These are phyloP conservation scores for Linum lewisii DNA, from an alignment of 345 rosid species.

Conservation along the genomic window DNA sequence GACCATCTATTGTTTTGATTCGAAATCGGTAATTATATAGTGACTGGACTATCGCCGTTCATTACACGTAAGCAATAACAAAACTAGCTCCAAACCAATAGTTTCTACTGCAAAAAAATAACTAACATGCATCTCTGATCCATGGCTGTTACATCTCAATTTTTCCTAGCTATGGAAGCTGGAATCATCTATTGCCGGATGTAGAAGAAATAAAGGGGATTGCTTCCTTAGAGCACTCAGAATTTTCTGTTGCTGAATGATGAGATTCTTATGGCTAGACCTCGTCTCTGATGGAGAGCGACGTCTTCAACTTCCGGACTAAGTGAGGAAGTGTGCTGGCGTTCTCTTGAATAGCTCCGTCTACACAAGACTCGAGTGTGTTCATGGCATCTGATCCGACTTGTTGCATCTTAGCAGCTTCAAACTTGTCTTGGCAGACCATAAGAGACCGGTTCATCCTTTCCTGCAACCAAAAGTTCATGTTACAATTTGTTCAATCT, in stretches of 20 bases:
- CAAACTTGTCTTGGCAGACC: slow-evolving; percentile 91
- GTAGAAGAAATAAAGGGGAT: too few species aligned
- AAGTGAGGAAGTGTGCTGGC: slow-evolving; percentile 60
- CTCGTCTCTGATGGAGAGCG: slow-evolving; percentile 14
- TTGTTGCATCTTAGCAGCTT: slow-evolving; percentile 60
- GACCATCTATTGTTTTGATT: too few species aligned
- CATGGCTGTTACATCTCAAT: too few species aligned
- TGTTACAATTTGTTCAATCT: neutral
- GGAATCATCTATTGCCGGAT: too few species aligned
- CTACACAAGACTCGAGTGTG: slow-evolving; percentile 66
- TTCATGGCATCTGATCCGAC: slow-evolving; percentile 36
- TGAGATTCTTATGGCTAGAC: neutral
- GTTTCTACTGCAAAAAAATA: too few species aligned
- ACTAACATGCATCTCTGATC: too few species aligned
- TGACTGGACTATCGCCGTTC: too few species aligned
- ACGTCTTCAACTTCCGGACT: slow-evolving; percentile 48
- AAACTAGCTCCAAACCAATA: too few species aligned
- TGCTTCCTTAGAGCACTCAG: too few species aligned
- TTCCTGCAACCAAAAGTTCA: slow-evolving; percentile 38
- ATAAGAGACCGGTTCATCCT: slow-evolving; percentile 64
- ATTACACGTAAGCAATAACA: too few species aligned
- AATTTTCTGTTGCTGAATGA: neutral
- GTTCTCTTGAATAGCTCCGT: slow-evolving; percentile 57
- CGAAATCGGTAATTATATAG: too few species aligned
- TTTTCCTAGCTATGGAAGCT: too few species aligned